Conservation (phyloP, 78 protist species). For the Pigoraptor vietnamica region DNA sequence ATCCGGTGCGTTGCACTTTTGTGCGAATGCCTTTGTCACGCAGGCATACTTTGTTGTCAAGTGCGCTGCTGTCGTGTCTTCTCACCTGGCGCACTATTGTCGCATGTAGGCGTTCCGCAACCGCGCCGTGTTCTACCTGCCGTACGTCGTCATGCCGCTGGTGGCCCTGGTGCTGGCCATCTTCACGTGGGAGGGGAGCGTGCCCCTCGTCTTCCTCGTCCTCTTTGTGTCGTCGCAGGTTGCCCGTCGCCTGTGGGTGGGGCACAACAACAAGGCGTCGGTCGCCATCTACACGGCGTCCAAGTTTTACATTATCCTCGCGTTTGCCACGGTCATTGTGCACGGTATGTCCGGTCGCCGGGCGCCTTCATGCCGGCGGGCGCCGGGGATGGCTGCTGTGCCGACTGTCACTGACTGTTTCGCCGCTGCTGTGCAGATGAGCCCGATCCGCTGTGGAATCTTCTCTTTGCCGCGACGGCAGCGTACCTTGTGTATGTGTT, state of each 20-base stretch:
- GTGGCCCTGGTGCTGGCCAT: not conserved
- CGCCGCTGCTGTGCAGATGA: not conserved
- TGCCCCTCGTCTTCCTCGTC: not conserved
- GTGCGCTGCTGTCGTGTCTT: not conserved
- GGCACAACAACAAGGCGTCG: not conserved
- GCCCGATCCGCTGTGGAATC: not conserved
- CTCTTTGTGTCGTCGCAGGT: not conserved
- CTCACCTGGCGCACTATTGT: not conserved
- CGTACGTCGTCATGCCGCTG: not conserved
- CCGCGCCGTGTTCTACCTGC: not conserved
- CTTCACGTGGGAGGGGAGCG: not conserved
- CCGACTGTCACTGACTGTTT: not conserved
- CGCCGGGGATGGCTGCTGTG: not conserved
- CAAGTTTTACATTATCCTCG: not conserved
- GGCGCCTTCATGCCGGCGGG: no score
- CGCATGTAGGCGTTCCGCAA: not conserved
- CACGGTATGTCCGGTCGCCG: not conserved
- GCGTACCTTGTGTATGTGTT: not conserved
- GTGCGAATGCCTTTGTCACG: not conserved
- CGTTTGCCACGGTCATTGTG: not conserved
- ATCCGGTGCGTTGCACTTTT: not conserved
- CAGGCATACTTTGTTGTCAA: no score
- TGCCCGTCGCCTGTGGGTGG: not conserved
- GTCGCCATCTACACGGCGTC: not conserved
- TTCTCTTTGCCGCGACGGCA: not conserved